Percentiles rank a stretch among this genome's conserved stretches.
phyloP scores from a whole-genome alignment of 2,329 filamentous ascomycete species.

The Arthroderma uncinatum region DNA sequence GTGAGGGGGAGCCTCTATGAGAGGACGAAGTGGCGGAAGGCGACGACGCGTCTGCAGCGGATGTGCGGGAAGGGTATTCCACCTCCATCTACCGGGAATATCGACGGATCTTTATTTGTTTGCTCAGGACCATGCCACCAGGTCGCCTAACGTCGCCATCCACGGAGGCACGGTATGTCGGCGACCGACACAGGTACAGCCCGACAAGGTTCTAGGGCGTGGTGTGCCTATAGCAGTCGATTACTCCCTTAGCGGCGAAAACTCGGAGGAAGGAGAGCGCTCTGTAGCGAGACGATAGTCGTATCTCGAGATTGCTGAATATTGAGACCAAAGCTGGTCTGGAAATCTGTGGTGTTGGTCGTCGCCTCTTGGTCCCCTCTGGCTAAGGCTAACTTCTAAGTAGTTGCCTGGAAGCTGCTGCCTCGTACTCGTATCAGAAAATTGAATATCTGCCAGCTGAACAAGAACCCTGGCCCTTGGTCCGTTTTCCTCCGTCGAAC shows the following conservation, averaged over 20 bases:
- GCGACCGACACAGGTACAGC: background rate
- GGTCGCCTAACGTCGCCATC: background rate
- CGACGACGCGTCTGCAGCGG: background rate
- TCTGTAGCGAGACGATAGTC: too few relatives aligned
- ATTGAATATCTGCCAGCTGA: background rate
- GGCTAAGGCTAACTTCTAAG: background rate
- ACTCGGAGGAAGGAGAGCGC: too few relatives aligned
- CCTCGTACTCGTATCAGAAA: background rate
- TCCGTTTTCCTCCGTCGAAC: background rate
- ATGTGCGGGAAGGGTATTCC: conserved; percentile 8
- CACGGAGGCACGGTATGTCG: conserved; percentile 1
- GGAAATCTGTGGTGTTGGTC: too few relatives aligned
- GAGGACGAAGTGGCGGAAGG: conserved; percentile 3
- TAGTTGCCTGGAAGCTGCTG: background rate
- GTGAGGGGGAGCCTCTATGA: background rate
- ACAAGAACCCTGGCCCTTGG: background rate
- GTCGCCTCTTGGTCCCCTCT: too few relatives aligned
- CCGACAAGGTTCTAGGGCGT: background rate
- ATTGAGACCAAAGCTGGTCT: too few relatives aligned
- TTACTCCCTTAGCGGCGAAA: background rate
- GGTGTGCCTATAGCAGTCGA: background rate
- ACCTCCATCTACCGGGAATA: conserved; percentile 23
- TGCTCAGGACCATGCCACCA: conserved; percentile 1
- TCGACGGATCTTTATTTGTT: background rate
- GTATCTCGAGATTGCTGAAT: too few relatives aligned